phyloP scores from a whole-genome alignment of 768 basidiomycete species.

The Galerina sulciceps region DNA sequence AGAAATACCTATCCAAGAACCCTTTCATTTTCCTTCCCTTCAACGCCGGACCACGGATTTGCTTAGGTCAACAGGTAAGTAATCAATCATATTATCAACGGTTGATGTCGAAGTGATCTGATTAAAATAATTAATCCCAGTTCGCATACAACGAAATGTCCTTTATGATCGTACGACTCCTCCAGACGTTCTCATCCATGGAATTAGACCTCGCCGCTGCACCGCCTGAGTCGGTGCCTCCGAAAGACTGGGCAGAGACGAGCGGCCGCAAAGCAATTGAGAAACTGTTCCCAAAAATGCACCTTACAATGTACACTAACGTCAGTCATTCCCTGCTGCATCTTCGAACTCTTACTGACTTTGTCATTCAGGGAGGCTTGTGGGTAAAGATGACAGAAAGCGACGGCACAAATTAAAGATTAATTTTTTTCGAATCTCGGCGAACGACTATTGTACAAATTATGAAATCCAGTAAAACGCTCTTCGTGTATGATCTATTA shows the following conservation, averaged over 20 bases:
- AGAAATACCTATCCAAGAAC: constrained; percentile 64
- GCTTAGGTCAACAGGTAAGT: constrained; percentile 60
- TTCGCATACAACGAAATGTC: constrained; percentile 68
- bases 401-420: constrained; percentile 15
- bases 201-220: constrained; percentile 49
- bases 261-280: constrained; percentile 55
- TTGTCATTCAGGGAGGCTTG: constrained; percentile 46
- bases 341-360: background rate
- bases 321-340: constrained; percentile 29
- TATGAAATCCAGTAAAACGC: too few species aligned
- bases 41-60: constrained; percentile 63
- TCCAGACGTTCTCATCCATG: constrained; percentile 61
- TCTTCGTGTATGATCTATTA: too few species aligned
- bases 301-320: constrained; percentile 57
- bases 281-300: constrained; percentile 52
- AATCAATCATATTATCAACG: background rate
- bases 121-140: constrained; percentile 24
- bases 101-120: background rate
- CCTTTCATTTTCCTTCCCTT: constrained; percentile 76
- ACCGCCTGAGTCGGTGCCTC: constrained; percentile 49
- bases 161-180: constrained; percentile 63
- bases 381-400: constrained; percentile 55
- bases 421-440: too few species aligned
- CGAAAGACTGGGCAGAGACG: constrained; percentile 46
- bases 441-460: too few species aligned